phyloP scores from a whole-genome alignment of 441 rosid species.

The Syzygium malaccense region DNA sequence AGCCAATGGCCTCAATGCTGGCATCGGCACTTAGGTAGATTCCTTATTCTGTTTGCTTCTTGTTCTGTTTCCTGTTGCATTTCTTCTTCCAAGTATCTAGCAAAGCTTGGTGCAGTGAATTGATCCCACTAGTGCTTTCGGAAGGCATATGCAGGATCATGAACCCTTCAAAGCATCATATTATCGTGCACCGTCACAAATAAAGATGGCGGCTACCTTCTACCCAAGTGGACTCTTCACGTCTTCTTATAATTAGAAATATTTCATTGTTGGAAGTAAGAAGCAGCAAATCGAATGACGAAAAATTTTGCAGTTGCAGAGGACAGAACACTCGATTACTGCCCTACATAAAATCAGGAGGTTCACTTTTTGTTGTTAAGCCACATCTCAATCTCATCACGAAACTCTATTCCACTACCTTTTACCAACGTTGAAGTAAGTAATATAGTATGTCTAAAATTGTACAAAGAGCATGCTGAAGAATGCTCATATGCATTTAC shows the following conservation, averaged over 20 bases:
- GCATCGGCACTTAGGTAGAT: constrained; percentile 51
- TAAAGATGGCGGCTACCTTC: constrained; percentile 46
- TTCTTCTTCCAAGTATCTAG: neutral
- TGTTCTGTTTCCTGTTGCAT: neutral
- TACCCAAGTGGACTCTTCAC: constrained; percentile 23
- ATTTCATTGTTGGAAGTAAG: neutral
- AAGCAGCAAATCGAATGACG: neutral
- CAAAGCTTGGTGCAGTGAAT: neutral
- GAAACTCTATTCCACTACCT: neutral
- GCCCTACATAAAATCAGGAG: neutral
- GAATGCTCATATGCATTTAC: neutral
- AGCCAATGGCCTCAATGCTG: constrained; percentile 46
- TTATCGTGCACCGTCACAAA: constrained; percentile 42
- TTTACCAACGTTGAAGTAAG: neutral
- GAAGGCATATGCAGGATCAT: constrained; percentile 53
- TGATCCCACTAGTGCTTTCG: neutral
- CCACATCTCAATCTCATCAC: neutral
- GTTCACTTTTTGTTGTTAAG: neutral
- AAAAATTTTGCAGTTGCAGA: neutral
- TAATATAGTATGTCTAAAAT: neutral
- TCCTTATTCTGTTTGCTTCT: neutral
- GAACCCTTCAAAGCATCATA: constrained; percentile 49
- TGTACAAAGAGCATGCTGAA: neutral
- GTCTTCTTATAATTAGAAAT: neutral
- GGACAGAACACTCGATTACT: neutral